Evolutionary conservation across 495 filamentous ascomycete species (phyloP), one percentile per base, ranked within the genome.

Genomic region (Penicillium cosmopolitanum): DNA sequence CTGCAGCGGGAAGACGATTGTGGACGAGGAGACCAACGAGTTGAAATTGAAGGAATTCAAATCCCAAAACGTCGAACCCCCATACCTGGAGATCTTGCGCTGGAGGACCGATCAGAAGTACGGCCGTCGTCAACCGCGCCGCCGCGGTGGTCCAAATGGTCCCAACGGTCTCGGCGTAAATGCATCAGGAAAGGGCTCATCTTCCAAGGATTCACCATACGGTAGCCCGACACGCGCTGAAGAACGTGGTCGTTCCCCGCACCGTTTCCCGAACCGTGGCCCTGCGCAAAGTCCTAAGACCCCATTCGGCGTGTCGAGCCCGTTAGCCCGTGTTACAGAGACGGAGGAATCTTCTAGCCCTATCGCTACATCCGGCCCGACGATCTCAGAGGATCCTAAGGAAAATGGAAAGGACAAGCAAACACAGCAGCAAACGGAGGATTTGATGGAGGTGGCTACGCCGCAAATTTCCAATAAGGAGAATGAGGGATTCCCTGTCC

Each of bases 41-140:
- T 82, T 99, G 59, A 97, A 96, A 73, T 79, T 98, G 56, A 85
- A 87, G 59, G 93, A 97, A 72, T 97, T 97, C 80, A 93, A 91
- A 81, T 78, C 86, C 28, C 83, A 87, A 54, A 90, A 87, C 51
- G 90, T 96, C 43, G 93, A 99, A 70, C 95, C 96, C n/a, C 81
- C 86, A 15, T 99, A 98, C 72, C 82, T 98, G 63, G 93, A 97
- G 59, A 96, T 98, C 61, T 80, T 99, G 63, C 84, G 95, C 50
- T 97, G 96, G 89, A 85, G 95, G 66, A 86, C 87, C 73, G 96
- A 98, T 69, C 95, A 96, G 71, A 97, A 95, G 75, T 91, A 91
- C 69, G 95, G 95, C 34, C 87, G 92, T 44, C 75, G 74, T 53
- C 66, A 68, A 19, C 78, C 75, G 58, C 75, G 78, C 34, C 79